Conservation (phyloP, 2,329 filamentous ascomycete genomes). For the Ophiobolus disseminans region DNA sequence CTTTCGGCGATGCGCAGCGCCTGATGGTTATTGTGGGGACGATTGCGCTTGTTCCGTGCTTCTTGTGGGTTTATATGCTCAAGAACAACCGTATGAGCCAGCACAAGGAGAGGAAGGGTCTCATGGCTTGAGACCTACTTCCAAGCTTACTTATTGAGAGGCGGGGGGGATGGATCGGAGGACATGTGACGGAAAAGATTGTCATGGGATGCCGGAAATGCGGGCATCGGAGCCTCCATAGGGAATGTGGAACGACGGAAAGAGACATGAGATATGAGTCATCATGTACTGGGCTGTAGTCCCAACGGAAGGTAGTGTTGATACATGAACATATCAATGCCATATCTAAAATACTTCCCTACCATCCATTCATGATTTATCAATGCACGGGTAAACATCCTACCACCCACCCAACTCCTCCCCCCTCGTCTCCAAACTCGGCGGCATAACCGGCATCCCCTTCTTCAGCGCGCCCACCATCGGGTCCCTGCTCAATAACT, state of each 20-base stretch:
- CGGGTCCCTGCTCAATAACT: slow-evolving; percentile 33
- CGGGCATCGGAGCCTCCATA: too few relatives aligned
- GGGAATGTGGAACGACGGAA: too few relatives aligned
- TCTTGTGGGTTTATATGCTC: slow-evolving; percentile 29
- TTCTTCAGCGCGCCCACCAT: slow-evolving; percentile 38
- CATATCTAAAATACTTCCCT: not conserved
- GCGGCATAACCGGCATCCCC: slow-evolving; percentile 41
- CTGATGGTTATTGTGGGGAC: slow-evolving; percentile 40
- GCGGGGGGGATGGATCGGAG: not conserved
- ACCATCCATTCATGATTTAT: not conserved
- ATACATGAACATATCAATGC: too few relatives aligned
- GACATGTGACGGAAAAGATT: not conserved
- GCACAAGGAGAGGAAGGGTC: not conserved
- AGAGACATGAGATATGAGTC: too few relatives aligned
- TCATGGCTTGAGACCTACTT: not conserved
- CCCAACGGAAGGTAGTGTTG: too few relatives aligned
- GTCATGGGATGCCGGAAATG: not conserved
- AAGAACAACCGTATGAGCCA: slow-evolving; percentile 28
- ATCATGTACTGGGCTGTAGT: too few relatives aligned
- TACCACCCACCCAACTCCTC: slow-evolving; percentile 40
- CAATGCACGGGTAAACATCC: not conserved
- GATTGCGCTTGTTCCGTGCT: slow-evolving; percentile 30
- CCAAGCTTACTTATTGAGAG: not conserved
- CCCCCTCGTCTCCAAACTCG: slow-evolving; percentile 32
- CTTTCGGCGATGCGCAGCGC: slow-evolving; percentile 41